These are phyloP conservation scores for Chlorella sp. DNA, from an alignment of 139 green algal species.

Conservation along the genomic window DNA sequence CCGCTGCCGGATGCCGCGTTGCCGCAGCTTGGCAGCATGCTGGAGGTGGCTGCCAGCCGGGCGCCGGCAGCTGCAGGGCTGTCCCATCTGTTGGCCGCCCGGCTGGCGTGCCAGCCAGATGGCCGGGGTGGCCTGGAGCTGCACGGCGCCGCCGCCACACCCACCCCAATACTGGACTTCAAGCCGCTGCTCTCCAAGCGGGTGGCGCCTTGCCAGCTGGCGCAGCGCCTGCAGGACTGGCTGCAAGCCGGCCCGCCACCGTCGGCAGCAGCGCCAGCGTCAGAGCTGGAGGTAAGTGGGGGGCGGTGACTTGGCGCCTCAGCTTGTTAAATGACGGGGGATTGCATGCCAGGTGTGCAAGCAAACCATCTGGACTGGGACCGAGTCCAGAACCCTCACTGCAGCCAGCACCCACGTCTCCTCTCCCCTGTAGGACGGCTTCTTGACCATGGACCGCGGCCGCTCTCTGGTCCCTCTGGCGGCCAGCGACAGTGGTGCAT, in stretches of 20 bases:
- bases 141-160: not conserved
- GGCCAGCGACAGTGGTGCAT: constrained; percentile 19
- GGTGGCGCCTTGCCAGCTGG: constrained; percentile 16
- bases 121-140: not conserved
- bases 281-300: not conserved
- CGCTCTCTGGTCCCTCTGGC: constrained; percentile 36
- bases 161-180: constrained; percentile 6
- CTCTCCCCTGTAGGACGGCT: constrained; percentile 18
- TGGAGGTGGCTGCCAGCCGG: constrained; percentile 6
- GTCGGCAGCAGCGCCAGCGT: too few species aligned
- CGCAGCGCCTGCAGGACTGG: constrained; percentile 3
- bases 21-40: not conserved
- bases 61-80: not conserved
- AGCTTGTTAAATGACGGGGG: not conserved
- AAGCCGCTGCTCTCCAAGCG: constrained; percentile 37
- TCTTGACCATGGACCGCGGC: constrained; percentile 47
- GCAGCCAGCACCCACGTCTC: not conserved
- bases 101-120: not conserved
- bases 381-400: not conserved
- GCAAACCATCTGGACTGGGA: not conserved
- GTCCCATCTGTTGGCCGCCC: not conserved
- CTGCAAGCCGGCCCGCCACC: not conserved
- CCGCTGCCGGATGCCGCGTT: not conserved
- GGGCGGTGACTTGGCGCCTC: not conserved
- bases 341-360: not conserved